These are phyloP conservation scores for Prunus dulcis DNA, from an alignment of 306 rosid genomes.

Conservation along the genomic window DNA sequence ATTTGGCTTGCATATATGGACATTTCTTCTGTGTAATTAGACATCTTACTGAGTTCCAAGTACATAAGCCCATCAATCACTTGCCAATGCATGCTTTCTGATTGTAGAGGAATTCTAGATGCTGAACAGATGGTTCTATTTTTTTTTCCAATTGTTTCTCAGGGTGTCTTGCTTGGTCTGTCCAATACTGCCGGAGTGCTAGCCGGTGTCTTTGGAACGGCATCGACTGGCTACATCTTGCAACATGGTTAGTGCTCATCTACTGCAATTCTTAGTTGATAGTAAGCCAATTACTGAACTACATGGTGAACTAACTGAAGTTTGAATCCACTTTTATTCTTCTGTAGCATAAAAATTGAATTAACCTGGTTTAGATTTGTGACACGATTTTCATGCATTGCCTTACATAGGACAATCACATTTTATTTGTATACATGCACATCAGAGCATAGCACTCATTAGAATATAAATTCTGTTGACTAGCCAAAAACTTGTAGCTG, in stretches of 20 bases:
- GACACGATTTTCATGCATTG: not conserved
- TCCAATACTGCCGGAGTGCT: constrained; percentile 97
- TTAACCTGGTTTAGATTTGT: not conserved
- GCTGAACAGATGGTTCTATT: constrained; percentile 1
- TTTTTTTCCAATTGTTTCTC: constrained; percentile 1
- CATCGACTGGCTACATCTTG: constrained; percentile 92
- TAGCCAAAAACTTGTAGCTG: not conserved
- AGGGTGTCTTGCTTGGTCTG: constrained; percentile 94
- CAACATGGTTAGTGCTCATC: constrained; percentile 66
- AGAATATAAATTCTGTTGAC: not conserved
- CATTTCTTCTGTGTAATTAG: not conserved
- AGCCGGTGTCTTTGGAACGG: constrained; percentile 99
- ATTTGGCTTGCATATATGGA: not conserved
- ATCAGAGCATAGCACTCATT: not conserved
- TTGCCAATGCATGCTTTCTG: not conserved
- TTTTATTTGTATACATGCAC: not conserved
- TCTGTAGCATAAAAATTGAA: not conserved
- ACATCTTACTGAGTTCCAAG: not conserved
- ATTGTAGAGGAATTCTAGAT: not conserved
- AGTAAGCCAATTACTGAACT: not conserved
- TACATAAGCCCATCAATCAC: not conserved
- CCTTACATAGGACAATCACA: not conserved
- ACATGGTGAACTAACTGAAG: not conserved
- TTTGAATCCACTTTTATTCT: constrained; percentile 14
- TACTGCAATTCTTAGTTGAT: not conserved